Evolutionary conservation across 768 basidiomycete species (phyloP).

Genomic region (Imleria badia): DNA sequence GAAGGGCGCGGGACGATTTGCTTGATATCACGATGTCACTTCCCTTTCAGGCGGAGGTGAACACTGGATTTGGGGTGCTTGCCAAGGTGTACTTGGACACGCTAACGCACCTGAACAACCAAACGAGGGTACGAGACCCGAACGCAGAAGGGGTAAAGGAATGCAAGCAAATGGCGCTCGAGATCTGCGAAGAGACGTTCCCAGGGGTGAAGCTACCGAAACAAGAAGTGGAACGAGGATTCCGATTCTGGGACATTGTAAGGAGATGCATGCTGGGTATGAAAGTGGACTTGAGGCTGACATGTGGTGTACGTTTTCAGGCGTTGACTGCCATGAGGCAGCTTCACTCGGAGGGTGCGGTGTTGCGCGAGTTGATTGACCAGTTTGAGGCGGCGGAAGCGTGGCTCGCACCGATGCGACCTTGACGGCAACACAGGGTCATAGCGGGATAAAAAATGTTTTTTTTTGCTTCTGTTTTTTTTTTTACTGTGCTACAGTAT

Average conservation of each 20-base stretch:
- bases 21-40: slow-evolving; percentile 90
- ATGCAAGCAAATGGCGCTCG: slow-evolving; percentile 84
- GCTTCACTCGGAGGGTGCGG: slow-evolving; percentile 78
- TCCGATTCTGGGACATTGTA: slow-evolving; percentile 98
- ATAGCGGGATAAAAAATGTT: neutral
- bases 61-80: slow-evolving; percentile 96
- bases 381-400: slow-evolving; percentile 96
- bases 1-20: slow-evolving; percentile 83
- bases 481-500: neutral
- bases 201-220: slow-evolving; percentile 85
- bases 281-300: slow-evolving; percentile 22
- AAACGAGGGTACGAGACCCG: slow-evolving; percentile 72
- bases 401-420: slow-evolving; percentile 91
- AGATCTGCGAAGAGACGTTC: slow-evolving; percentile 93
- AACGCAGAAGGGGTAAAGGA: slow-evolving; percentile 77
- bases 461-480: neutral
- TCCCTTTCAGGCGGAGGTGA: slow-evolving; percentile 94
- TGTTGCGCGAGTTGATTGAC: slow-evolving; percentile 84
- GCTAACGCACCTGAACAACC: slow-evolving; percentile 82
- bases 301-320: slow-evolving; percentile 39
- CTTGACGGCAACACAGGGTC: slow-evolving; percentile 43
- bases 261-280: slow-evolving; percentile 32
- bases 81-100: slow-evolving; percentile 97
- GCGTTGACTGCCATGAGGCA: slow-evolving; percentile 88
- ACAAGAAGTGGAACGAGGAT: slow-evolving; percentile 91